Evolutionary conservation across 1,139 yeast species (phyloP).

Genomic region (Lodderomyces metapsilosis): DNA sequence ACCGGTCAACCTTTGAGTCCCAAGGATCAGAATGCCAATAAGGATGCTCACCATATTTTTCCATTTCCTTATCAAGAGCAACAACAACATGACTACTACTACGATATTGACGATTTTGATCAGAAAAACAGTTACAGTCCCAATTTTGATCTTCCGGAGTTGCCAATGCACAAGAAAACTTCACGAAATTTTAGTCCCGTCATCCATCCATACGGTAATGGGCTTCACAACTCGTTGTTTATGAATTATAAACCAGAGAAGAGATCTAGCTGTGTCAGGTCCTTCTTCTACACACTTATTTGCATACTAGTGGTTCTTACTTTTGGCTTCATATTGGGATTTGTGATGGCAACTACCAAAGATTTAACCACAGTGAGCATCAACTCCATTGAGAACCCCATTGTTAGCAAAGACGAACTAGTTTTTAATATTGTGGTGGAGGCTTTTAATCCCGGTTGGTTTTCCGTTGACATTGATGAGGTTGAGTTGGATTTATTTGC

Average conservation of each 20-base stretch:
- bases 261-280: conserved; percentile 33
- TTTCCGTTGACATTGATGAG: conserved; percentile 60
- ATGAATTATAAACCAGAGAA: conserved; percentile 17
- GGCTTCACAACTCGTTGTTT: neutral
- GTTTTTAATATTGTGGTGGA: conserved; percentile 75
- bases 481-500: conserved; percentile 89
- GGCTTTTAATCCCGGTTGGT: conserved; percentile 86
- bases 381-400: conserved; percentile 60
- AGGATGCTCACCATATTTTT: conserved; percentile 21
- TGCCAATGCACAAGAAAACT: conserved; percentile 11
- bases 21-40: conserved; percentile 6
- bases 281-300: conserved; percentile 55
- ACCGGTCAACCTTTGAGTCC: conserved; percentile 27
- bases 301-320: conserved; percentile 55
- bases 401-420: conserved; percentile 82
- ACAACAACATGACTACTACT: conserved; percentile 29
- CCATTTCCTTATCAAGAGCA: conserved; percentile 58
- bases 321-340: conserved; percentile 79
- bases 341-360: conserved; percentile 81
- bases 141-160: conserved; percentile 19
- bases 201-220: neutral
- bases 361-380: conserved; percentile 71
- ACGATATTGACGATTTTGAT: conserved; percentile 43
- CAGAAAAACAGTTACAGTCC: conserved; percentile 28
- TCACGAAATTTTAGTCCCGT: conserved; percentile 9